These are phyloP conservation scores for Cyathus striatus DNA, from an alignment of 768 basidiomycete genomes.

Conservation along the genomic window DNA sequence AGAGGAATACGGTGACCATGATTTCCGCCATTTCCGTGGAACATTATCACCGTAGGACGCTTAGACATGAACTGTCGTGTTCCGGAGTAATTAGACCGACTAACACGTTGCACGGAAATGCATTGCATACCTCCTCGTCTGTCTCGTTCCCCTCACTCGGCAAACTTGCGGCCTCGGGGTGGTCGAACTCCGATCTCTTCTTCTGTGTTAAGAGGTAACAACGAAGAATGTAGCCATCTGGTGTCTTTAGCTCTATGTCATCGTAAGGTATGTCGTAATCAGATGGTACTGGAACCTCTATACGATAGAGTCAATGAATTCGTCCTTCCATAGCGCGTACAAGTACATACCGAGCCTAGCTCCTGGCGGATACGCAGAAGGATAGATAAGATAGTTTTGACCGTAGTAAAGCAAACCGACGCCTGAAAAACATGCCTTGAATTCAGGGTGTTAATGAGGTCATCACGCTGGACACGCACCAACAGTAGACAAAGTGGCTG, in stretches of 20 bases:
- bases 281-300: constrained; percentile 69
- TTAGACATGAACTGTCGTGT: constrained; percentile 31
- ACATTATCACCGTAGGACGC: constrained; percentile 87
- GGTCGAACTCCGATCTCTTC: constrained; percentile 34
- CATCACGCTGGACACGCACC: constrained; percentile 29
- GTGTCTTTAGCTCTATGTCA: constrained; percentile 64
- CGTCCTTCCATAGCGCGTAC: background rate
- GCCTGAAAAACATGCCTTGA: constrained; percentile 29
- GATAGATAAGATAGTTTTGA: constrained; percentile 89
- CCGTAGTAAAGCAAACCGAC: constrained; percentile 78
- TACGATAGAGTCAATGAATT: constrained; percentile 2
- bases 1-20: constrained; percentile 88
- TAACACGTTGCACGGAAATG: background rate
- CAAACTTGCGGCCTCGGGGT: constrained; percentile 26
- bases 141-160: constrained; percentile 29
- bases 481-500: constrained; percentile 52
- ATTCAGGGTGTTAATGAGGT: background rate
- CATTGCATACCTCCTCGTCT: constrained; percentile 51
- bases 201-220: constrained; percentile 75
- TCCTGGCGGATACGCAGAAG: constrained; percentile 73
- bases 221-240: constrained; percentile 67
- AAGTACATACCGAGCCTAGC: constrained; percentile 62
- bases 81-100: too few species aligned
- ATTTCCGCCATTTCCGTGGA: constrained; percentile 89
- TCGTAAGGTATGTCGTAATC: constrained; percentile 73